These are phyloP conservation scores for Asclepias syriaca DNA, from an alignment of 257 asterid species.

Conservation along the genomic window DNA sequence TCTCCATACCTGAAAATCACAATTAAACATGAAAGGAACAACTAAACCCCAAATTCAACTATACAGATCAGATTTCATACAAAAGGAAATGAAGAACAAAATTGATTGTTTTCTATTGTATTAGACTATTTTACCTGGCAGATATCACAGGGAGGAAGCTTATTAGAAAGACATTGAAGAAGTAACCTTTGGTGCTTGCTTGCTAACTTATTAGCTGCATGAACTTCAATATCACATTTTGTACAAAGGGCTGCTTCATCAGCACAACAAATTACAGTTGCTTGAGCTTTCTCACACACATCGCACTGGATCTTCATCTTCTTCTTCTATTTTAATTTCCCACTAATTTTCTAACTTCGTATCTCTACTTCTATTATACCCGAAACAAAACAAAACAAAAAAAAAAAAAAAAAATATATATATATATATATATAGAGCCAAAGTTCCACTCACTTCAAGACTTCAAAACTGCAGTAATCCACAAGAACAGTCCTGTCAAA, in stretches of 20 bases:
- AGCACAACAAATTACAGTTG: slow-evolving; percentile 95
- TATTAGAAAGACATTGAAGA: slow-evolving; percentile 70
- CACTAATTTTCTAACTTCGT: too few relatives aligned
- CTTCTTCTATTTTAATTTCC: not conserved
- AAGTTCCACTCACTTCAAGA: not conserved
- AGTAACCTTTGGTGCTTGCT: slow-evolving; percentile 94
- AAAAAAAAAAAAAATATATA: too few relatives aligned
- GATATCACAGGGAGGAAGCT: slow-evolving; percentile 93
- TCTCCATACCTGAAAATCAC: not conserved
- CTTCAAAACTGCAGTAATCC: not conserved
- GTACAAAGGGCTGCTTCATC: slow-evolving; percentile 96
- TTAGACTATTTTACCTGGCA: slow-evolving; percentile 61
- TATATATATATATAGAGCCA: too few relatives aligned
- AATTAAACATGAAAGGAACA: not conserved
- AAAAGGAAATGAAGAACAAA: not conserved
- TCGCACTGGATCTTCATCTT: slow-evolving; percentile 97
- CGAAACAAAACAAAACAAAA: too few relatives aligned
- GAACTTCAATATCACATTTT: slow-evolving; percentile 77
- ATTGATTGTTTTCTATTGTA: too few relatives aligned
- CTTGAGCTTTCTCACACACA: slow-evolving; percentile 94
- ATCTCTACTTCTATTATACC: too few relatives aligned
- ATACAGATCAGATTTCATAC: not conserved
- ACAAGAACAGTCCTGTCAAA: not conserved
- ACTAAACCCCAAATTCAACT: not conserved
- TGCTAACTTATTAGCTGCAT: slow-evolving; percentile 93